Evolutionary conservation across 495 filamentous ascomycete genomes (phyloP), one percentile per base, ranked within the genome.

Genomic region (Neurospora sp.): DNA sequence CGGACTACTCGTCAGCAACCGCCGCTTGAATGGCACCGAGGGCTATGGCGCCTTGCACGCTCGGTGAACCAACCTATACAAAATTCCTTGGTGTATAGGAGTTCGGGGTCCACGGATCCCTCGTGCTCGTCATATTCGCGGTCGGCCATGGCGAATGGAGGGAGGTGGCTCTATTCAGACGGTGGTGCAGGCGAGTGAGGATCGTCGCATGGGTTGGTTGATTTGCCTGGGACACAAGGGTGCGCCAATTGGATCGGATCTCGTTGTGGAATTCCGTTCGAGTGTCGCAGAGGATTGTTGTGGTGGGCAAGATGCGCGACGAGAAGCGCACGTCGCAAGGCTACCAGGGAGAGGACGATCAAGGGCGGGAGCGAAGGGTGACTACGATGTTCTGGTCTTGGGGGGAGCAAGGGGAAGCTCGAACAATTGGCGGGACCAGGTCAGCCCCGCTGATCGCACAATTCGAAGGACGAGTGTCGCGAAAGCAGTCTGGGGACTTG

Each of bases 21-120:
- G 68, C 37, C n/a, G 68, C 39, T 39, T 45, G 53, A 44, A 16
- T 27, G 14, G 53, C 27, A 27, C 53, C 53, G 53, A 71, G 47
- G 40, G 18, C 5, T 18, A 41, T 38, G 7, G n/a, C 70, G 22
- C 20, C 38, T 69, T 35, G 41, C 16, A 31, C 41, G 69, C 38
- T 69, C 71, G 71, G 73, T 73, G 70, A 59, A 81, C 89, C 71
- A 85, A 96, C 93, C 94, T 82, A 98, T 97, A 85, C 92, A 95
- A 76, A 91, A 91, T 82, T 98, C 94, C 82, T 94, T 96, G 74
- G 92, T 96, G 78, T 97, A 98, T 39, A 97, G 86, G 68, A 89
- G 89, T 80, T 94, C 93, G 12, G 94, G 94, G 81, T 98, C 93
- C 69, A 93, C 73, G 5, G 82, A 80, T 72, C 80, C 84, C 74